Percentiles rank a stretch among this genome's conserved stretches.
phyloP scores from a whole-genome alignment of 768 basidiomycete species.

The Psilocybe subaeruginosa region DNA sequence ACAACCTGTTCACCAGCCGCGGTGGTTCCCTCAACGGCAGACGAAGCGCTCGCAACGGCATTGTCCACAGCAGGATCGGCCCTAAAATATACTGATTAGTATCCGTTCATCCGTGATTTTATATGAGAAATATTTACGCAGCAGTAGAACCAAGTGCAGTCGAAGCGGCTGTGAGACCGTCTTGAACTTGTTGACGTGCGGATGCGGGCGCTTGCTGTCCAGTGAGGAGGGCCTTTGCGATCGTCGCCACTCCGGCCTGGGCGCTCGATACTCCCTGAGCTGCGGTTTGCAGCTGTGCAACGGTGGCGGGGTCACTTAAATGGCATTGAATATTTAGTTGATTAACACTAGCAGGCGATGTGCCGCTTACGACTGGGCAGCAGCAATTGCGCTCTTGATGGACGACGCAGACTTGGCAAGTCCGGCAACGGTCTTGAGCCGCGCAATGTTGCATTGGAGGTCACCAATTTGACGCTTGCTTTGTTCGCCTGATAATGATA shows the following conservation, averaged over 20 bases:
- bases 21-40: neutral
- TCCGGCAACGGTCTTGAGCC: slow-evolving; percentile 17
- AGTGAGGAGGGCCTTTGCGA: slow-evolving; percentile 15
- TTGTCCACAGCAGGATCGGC: neutral
- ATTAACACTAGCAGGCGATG: too few relatives aligned
- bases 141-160: slow-evolving; percentile 12
- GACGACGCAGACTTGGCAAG: slow-evolving; percentile 12
- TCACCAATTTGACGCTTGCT: too few relatives aligned
- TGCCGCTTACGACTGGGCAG: slow-evolving; percentile 10
- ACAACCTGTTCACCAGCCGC: slow-evolving; percentile 3
- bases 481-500: too few relatives aligned
- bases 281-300: slow-evolving; percentile 15
- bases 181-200: slow-evolving; percentile 15
- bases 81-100: neutral
- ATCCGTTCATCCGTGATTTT: too few relatives aligned
- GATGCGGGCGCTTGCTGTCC: slow-evolving; percentile 17
- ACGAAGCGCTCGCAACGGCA: neutral
- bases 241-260: slow-evolving; percentile 14
- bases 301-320: slow-evolving; percentile 10
- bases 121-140: slow-evolving; percentile 7
- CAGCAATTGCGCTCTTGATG: slow-evolving; percentile 10
- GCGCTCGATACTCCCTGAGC: slow-evolving; percentile 13
- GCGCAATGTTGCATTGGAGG: slow-evolving; percentile 15
- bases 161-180: slow-evolving; percentile 9
- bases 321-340: neutral